These are phyloP conservation scores for Trichoderma arundinaceum DNA, from an alignment of 2,329 filamentous ascomycete species.

Conservation along the genomic window DNA sequence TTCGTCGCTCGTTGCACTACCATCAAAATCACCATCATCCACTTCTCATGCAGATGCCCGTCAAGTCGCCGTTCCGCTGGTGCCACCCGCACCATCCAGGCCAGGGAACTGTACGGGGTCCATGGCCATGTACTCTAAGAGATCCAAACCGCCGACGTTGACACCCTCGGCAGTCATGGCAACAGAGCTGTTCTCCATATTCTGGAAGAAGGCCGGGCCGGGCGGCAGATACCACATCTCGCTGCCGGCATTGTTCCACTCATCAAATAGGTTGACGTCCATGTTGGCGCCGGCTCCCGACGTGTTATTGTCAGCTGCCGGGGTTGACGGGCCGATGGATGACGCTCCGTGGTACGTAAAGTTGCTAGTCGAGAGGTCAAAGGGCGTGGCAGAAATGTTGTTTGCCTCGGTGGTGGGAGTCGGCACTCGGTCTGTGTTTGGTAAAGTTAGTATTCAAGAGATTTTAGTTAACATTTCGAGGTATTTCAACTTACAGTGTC, in stretches of 20 bases:
- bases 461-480: fast-evolving
- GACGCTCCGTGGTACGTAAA: constrained; percentile 60
- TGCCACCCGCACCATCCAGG: constrained; percentile 39
- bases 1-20: too few species aligned
- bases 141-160: constrained; percentile 68
- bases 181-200: constrained; percentile 64
- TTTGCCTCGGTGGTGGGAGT: constrained; percentile 48
- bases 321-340: constrained; percentile 58
- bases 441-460: constrained; percentile 38
- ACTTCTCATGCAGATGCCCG: too few species aligned
- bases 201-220: constrained; percentile 68
- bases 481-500: constrained; percentile 43
- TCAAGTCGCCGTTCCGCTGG: constrained; percentile 29
- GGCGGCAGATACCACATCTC: constrained; percentile 73
- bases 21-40: too few species aligned
- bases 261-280: constrained; percentile 55
- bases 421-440: constrained; percentile 45
- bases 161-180: constrained; percentile 72
- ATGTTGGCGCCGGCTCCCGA: constrained; percentile 38
- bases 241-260: constrained; percentile 61
- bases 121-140: constrained; percentile 72
- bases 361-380: constrained; percentile 60
- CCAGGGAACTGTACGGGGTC: constrained; percentile 52
- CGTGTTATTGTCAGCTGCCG: constrained; percentile 49
- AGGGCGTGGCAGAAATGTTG: constrained; percentile 68